Base-by-base conservation (phyloP, 1,284 basidiomycete species). In the Cryptococcus hybrid region DNA sequence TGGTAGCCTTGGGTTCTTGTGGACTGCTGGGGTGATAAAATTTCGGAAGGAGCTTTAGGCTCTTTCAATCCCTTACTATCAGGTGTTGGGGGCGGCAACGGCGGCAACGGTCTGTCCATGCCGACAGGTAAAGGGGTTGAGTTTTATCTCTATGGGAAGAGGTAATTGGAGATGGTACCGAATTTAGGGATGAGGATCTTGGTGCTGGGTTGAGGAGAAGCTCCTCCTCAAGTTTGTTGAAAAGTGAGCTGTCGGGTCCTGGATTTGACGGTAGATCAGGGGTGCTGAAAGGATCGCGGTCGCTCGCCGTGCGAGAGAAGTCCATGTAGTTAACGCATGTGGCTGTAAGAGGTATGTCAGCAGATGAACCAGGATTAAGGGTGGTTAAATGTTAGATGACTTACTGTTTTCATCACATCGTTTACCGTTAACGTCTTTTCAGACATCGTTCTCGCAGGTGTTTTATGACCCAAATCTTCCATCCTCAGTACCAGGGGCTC, bases 11-110 rank as follows among this genome's bases (percentile, higher is more conserved):
- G 15, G 58, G 54, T 50, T 66, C 65, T 5, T 59, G 55, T 0
- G 73, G 73, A 39, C 69, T 71, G 51, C 68, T 70, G 3, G 73
- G 0, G 73, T 76, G 38, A 76, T 64, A 45, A 74, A 45, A 75
- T 75, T 40, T 65, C 65, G 2, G 58, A 59, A 2, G 71, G 68
- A 3, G 18, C 47, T 30, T 35, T 12, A 24, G 47, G 34, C 30
- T 7, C 24, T 13, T 34, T 30, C 18, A 8, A 30, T n/a, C 12
- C 13, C 13, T 47, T 15, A 42, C 5, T 12, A 5, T 54, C 24
- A 50, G 52, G 35, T 18, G 24, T 35, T 40, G 37, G 40, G 13
- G 57, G 54, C 12, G 70, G 67, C 38, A 70, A 47, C 36, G 70
- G 67, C 3, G 70, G 70, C 13, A 73, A 59, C 1, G 67, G 66